Evolutionary conservation across 176 grass and related monocot species (phyloP).

Genomic region (Eleusine indica): DNA sequence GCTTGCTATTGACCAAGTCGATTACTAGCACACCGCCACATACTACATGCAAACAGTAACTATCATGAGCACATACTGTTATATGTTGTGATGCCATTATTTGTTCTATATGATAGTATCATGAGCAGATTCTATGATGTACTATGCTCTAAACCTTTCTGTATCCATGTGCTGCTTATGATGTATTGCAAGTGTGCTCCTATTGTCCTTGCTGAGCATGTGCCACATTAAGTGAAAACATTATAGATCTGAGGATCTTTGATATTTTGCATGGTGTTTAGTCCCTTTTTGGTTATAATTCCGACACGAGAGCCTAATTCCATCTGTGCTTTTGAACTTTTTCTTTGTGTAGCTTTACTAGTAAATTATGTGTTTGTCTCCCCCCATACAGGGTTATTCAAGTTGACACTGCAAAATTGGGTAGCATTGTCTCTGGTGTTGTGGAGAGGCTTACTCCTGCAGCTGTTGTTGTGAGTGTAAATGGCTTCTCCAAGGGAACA

Average conservation of each 20-base stretch:
- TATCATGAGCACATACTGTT: too few relatives aligned
- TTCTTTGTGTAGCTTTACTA: constrained; percentile 31
- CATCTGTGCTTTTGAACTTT: background rate
- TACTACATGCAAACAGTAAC: too few relatives aligned
- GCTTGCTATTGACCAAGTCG: too few relatives aligned
- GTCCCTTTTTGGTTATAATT: background rate
- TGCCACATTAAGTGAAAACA: background rate
- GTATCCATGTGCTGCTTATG: too few relatives aligned
- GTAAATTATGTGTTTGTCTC: constrained; percentile 1
- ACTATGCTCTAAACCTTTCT: too few relatives aligned
- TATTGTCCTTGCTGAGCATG: background rate
- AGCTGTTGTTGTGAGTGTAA: constrained; percentile 77
- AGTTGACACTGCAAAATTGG: constrained; percentile 54
- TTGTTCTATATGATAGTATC: too few relatives aligned
- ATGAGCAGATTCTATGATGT: too few relatives aligned
- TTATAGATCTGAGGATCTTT: too few relatives aligned
- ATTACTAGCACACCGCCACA: too few relatives aligned
- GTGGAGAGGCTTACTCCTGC: constrained; percentile 81
- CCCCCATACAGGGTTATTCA: constrained; percentile 46
- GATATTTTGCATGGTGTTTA: background rate
- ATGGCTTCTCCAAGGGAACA: constrained; percentile 70
- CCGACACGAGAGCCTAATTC: background rate
- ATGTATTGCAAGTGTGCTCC: background rate
- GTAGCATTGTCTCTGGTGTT: constrained; percentile 82
- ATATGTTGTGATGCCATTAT: too few relatives aligned